Conservation (phyloP, 2,329 filamentous ascomycete genomes). For the Neonectria sp. region DNA sequence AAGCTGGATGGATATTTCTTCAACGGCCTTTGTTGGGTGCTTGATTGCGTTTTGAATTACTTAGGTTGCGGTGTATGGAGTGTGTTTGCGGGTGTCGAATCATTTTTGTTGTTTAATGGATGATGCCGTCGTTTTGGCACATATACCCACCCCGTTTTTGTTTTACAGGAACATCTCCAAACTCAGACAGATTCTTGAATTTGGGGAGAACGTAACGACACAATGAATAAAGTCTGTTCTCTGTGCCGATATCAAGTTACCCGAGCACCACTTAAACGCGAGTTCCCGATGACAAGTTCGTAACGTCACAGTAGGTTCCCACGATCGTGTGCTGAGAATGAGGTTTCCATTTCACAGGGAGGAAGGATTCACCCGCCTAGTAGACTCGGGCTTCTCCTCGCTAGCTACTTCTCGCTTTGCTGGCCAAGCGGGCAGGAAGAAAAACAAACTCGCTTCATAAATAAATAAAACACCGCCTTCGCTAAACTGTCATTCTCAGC, state of each 20-base stretch:
- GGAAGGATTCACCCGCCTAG: not conserved
- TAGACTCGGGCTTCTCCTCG: conserved; percentile 17
- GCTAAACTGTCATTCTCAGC: conserved; percentile 29
- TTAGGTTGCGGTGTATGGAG: conserved; percentile 11
- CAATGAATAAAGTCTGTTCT: not conserved
- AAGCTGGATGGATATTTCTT: not conserved
- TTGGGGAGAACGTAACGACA: not conserved
- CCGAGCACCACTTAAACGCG: not conserved
- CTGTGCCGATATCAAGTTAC: not conserved
- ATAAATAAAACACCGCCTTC: conserved; percentile 28
- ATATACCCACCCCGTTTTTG: conserved; percentile 11
- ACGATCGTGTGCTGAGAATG: not conserved
- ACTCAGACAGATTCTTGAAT: not conserved
- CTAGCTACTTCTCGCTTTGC: conserved; percentile 37
- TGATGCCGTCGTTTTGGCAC: not conserved
- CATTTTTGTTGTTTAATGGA: not conserved
- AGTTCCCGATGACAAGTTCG: not conserved
- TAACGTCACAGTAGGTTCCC: not conserved
- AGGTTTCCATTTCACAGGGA: not conserved
- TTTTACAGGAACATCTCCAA: not conserved
- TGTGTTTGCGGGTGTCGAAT: not conserved
- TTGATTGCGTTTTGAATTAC: conserved; percentile 9
- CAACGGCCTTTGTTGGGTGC: not conserved
- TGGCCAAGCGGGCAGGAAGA: conserved; percentile 28
- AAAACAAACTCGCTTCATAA: conserved; percentile 22